Percentiles rank a stretch among this genome's conserved stretches.
Conservation (phyloP, 2,329 filamentous ascomycete genomes). For the Exophiala calicioides region DNA sequence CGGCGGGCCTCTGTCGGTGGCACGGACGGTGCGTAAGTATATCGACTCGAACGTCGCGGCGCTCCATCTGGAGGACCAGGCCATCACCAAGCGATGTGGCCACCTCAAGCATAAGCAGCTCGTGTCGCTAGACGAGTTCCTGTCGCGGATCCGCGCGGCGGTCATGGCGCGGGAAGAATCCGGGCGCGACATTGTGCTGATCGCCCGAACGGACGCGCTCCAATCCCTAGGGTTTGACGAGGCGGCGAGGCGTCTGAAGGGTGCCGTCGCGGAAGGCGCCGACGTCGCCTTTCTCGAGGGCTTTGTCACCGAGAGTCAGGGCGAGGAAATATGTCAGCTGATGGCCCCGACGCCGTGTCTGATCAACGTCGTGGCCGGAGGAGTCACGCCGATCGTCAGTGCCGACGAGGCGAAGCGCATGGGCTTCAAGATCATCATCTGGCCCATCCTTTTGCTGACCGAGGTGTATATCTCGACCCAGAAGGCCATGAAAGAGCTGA, state of each 20-base stretch:
- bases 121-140: conserved; percentile 38
- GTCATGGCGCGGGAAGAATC: conserved; percentile 41
- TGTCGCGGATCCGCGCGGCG: conserved; percentile 42
- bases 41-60: conserved; percentile 56
- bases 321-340: conserved; percentile 37
- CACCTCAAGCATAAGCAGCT: conserved; percentile 43
- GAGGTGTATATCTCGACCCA: conserved; percentile 33
- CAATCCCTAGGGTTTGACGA: conserved; percentile 42
- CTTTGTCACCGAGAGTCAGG: conserved; percentile 41
- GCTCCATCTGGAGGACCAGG: conserved; percentile 58
- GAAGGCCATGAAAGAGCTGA: conserved; percentile 4
- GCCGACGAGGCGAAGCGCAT: conserved; percentile 41
- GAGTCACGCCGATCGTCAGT: conserved; percentile 41
- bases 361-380: conserved; percentile 49
- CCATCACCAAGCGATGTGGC: conserved; percentile 42
- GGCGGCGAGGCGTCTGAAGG: conserved; percentile 38
- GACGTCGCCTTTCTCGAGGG: conserved; percentile 47
- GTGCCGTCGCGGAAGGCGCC: conserved; percentile 42
- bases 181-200: conserved; percentile 45
- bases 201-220: conserved; percentile 44
- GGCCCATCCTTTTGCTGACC: conserved; percentile 51
- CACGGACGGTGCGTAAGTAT: conserved; percentile 53
- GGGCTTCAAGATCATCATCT: conserved; percentile 47
- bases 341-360: conserved; percentile 43
- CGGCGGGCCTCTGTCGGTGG: conserved; percentile 50